Evolutionary conservation across 495 filamentous ascomycete species (phyloP), one percentile per base, ranked within the genome.

Genomic region (Daldinia grandis): DNA sequence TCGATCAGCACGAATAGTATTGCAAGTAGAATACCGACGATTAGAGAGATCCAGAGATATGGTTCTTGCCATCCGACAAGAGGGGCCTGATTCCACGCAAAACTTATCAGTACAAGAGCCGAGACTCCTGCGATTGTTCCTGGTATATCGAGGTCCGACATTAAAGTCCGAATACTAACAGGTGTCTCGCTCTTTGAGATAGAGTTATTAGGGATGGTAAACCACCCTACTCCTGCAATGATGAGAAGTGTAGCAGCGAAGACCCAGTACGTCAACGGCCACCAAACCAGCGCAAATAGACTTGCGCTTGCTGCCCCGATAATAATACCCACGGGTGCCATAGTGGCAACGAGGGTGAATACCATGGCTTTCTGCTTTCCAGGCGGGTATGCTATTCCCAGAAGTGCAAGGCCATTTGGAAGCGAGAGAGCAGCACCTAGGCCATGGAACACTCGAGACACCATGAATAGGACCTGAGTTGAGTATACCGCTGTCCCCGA

Each of bases 231-330:
- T 42, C 76, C 78, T 0, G 86, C 87, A 49, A 90, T 81, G 10
- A 82, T 72, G 5, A 83, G 58, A 10, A 80, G 75, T 3, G 77
- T 82, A 5, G 82, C 49, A 9, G 81, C 82, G 59, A 86, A 81
- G 9, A 78, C 74, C 86, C 85, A 92, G 69, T 85, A 91, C 0
- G 83, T 77, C 88, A 88, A 91, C 2, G 85, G 85, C 90, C 89
- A 92, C 83, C 84, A 88, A 8, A 78, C 81, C 73, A 58, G 73
- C 40, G 84, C 74, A 3, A 87, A 77, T 4, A 88, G 81, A n/a
- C 90, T 60, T 0, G 79, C 77, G 0, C 80, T 77, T 58, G 87
- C 83, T 0, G 84, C 78, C 3, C 78, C 79, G 1, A 82, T 4
- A 14, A 85, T 68, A 14, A 75, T 74, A 1, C 87, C 85, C 17